Conservation (phyloP, 345 rosid genomes). For the Hibiscus syriacus region DNA sequence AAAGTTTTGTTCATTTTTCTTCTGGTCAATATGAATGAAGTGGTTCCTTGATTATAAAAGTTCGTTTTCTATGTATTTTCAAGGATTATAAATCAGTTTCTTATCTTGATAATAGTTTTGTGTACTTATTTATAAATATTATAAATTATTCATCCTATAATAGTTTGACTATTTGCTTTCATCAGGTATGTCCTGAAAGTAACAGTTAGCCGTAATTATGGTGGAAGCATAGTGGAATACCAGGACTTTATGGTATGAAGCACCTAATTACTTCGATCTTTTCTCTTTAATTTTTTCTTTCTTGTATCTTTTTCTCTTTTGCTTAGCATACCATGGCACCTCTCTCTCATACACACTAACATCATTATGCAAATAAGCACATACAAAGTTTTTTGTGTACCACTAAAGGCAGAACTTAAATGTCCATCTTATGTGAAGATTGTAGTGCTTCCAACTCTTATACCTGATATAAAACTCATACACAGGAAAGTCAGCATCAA, state of each 20-base stretch:
- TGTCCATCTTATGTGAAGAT: too few relatives aligned
- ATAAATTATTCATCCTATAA: constrained; percentile 1
- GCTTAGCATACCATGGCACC: neutral
- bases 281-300: constrained; percentile 9
- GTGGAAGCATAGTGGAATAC: constrained; percentile 86
- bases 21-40: neutral
- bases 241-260: constrained; percentile 84
- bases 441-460: too few relatives aligned
- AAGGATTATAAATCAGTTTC: neutral
- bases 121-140: neutral
- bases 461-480: too few relatives aligned
- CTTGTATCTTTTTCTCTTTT: too few relatives aligned
- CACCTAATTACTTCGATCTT: neutral
- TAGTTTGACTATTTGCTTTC: constrained; percentile 10
- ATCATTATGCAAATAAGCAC: neutral
- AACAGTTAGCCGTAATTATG: constrained; percentile 82
- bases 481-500: too few relatives aligned
- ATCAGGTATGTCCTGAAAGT: constrained; percentile 90
- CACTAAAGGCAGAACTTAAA: neutral
- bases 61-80: constrained; percentile 2
- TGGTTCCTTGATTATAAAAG: neutral
- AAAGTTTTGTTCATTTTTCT: too few relatives aligned
- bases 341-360: neutral
- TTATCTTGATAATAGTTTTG: neutral
- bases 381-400: neutral